Evolutionary conservation across 805 yeast species (phyloP).

Genomic region (Geotrichum ghanense): DNA sequence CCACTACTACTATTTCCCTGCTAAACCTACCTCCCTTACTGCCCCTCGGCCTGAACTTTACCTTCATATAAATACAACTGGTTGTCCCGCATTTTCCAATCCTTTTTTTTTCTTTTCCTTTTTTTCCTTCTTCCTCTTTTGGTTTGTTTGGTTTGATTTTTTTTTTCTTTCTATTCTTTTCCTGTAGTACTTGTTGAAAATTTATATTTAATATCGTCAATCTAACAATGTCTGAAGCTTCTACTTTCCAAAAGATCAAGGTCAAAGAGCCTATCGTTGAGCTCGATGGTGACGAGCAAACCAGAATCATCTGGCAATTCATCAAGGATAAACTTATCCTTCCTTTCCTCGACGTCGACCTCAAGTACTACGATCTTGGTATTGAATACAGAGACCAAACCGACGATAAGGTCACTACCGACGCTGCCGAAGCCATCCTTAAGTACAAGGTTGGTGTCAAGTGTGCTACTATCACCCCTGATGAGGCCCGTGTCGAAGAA

Average conservation of each 20-base stretch:
- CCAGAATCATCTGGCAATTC: slow-evolving; percentile 89
- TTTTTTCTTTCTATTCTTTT: too few relatives aligned
- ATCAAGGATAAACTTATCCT: slow-evolving; percentile 77
- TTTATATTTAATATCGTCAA: too few relatives aligned
- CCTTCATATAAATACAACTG: too few relatives aligned
- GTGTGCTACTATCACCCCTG: slow-evolving; percentile 95
- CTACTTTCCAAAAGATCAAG: slow-evolving; percentile 39
- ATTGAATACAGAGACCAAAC: slow-evolving; percentile 81
- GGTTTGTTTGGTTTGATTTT: too few relatives aligned
- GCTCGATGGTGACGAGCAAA: slow-evolving; percentile 97
- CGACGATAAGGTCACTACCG: slow-evolving; percentile 76
- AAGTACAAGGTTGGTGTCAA: slow-evolving; percentile 89
- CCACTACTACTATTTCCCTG: too few relatives aligned
- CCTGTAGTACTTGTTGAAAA: too few relatives aligned
- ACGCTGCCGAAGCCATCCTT: slow-evolving; percentile 82
- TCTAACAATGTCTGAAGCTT: slow-evolving; percentile 4
- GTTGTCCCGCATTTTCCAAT: too few relatives aligned
- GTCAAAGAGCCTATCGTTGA: slow-evolving; percentile 89
- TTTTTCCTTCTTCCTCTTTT: too few relatives aligned
- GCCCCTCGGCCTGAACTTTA: too few relatives aligned
- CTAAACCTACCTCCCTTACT: too few relatives aligned
- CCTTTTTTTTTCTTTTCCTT: too few relatives aligned
- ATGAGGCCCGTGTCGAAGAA: slow-evolving; percentile 85
- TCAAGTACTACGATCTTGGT: slow-evolving; percentile 86
- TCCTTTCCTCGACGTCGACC: slow-evolving; percentile 78